Percentiles rank a stretch among this genome's conserved stretches.
Conservation (phyloP, 495 filamentous ascomycete species). For the Aspergillus incahuasiensis region DNA sequence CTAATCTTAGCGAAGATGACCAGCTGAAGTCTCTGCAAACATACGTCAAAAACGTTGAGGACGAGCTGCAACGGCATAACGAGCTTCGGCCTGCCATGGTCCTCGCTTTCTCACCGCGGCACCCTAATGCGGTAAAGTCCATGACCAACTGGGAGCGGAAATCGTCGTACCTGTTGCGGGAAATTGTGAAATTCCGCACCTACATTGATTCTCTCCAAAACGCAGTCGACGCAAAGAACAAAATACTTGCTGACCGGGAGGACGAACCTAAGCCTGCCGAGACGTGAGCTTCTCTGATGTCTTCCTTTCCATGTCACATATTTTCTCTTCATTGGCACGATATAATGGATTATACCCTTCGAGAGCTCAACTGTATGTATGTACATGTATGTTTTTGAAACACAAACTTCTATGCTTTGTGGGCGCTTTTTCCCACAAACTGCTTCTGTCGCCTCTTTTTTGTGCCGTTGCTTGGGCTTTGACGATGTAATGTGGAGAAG, state of each 20-base stretch:
- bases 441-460: not conserved
- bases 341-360: conserved; percentile 9
- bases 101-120: conserved; percentile 82
- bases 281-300: conserved; percentile 1
- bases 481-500: conserved; percentile 7
- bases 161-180: conserved; percentile 81
- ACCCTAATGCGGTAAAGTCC: conserved; percentile 73
- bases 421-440: not conserved
- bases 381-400: not conserved
- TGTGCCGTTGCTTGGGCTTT: not conserved
- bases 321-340: not conserved
- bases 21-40: conserved; percentile 68
- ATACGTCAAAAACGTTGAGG: conserved; percentile 83
- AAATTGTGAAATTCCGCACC: conserved; percentile 93
- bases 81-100: conserved; percentile 79
- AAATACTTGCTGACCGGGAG: conserved; percentile 39
- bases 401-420: not conserved
- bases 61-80: conserved; percentile 82
- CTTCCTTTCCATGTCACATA: not conserved
- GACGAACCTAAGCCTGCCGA: conserved; percentile 15
- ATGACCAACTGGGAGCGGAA: conserved; percentile 97
- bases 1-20: conserved; percentile 68
- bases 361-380: not conserved
- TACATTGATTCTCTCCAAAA: conserved; percentile 78
- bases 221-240: conserved; percentile 55